phyloP scores from a whole-genome alignment of 768 basidiomycete species.

The Steccherinum ochraceum region DNA sequence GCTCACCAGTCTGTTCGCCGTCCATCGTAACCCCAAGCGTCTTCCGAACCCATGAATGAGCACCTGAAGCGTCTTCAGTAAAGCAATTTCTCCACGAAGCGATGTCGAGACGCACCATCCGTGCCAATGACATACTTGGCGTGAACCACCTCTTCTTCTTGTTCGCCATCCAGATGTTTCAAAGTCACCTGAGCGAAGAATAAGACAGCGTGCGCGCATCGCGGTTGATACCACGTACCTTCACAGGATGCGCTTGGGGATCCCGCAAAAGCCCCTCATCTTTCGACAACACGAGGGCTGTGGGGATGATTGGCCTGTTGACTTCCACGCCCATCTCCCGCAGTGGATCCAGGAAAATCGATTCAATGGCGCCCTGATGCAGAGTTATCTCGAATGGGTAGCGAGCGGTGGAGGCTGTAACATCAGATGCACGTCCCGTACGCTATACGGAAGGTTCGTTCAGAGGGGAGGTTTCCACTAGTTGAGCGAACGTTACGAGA shows the following conservation, averaged over 20 bases:
- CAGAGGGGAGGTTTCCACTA: not conserved
- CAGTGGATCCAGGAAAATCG: constrained; percentile 54
- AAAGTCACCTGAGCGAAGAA: constrained; percentile 33
- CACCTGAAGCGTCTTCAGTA: constrained; percentile 54
- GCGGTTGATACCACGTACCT: too few relatives aligned
- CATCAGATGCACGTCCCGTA: constrained; percentile 55
- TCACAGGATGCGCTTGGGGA: constrained; percentile 28
- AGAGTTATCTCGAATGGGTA: constrained; percentile 71
- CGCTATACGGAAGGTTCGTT: constrained; percentile 31
- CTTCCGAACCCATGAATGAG: constrained; percentile 82
- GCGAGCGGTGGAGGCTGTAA: constrained; percentile 55
- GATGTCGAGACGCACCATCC: constrained; percentile 45
- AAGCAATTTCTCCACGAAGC: not conserved
- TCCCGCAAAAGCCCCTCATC: constrained; percentile 37
- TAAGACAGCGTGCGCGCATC: not conserved
- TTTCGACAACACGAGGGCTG: constrained; percentile 39
- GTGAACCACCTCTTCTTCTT: constrained; percentile 45
- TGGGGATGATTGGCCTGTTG: constrained; percentile 43
- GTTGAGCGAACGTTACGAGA: not conserved
- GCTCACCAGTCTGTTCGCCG: constrained; percentile 55
- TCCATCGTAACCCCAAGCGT: constrained; percentile 60
- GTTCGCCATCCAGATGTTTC: constrained; percentile 31
- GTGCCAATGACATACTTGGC: constrained; percentile 73
- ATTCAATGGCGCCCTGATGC: constrained; percentile 60
- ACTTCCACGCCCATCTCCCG: constrained; percentile 38